Percentiles rank a stretch among this genome's conserved stretches.
These are phyloP conservation scores for Cercospora citrullina DNA, from an alignment of 2,329 filamentous ascomycete species.

Conservation along the genomic window DNA sequence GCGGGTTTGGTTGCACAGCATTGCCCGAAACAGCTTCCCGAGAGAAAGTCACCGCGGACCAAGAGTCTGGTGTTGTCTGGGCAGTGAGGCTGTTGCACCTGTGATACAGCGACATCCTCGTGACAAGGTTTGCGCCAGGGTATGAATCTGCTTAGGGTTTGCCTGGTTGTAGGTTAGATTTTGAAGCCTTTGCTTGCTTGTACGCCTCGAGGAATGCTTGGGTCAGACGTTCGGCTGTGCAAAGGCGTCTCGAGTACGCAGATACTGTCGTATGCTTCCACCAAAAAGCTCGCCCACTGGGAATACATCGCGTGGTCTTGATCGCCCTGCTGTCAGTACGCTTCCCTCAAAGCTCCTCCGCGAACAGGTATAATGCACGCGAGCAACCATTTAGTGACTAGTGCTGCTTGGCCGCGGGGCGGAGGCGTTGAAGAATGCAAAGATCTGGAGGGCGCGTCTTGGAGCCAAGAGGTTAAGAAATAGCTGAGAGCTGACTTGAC, in stretches of 20 bases:
- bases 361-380: constrained; percentile 4
- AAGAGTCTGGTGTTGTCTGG: constrained; percentile 6
- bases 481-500: constrained; percentile 11
- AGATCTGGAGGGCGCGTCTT: not conserved
- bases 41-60: constrained; percentile 1
- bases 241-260: not conserved
- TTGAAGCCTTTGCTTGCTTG: constrained; percentile 2
- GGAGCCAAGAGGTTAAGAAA: constrained; percentile 14
- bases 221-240: not conserved
- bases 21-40: constrained; percentile 12
- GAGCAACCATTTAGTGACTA: constrained; percentile 1
- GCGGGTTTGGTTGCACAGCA: not conserved
- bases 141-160: not conserved
- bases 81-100: not conserved
- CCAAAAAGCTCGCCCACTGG: not conserved
- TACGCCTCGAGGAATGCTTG: not conserved
- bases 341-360: not conserved
- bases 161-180: not conserved
- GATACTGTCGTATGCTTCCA: not conserved
- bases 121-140: constrained; percentile 12
- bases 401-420: constrained; percentile 15
- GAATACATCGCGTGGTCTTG: not conserved
- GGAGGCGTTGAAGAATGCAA: constrained; percentile 11
- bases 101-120: not conserved
- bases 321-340: not conserved